Base-by-base conservation (phyloP, 2,329 filamentous ascomycete species). In the Scedosporium dehoogii region DNA sequence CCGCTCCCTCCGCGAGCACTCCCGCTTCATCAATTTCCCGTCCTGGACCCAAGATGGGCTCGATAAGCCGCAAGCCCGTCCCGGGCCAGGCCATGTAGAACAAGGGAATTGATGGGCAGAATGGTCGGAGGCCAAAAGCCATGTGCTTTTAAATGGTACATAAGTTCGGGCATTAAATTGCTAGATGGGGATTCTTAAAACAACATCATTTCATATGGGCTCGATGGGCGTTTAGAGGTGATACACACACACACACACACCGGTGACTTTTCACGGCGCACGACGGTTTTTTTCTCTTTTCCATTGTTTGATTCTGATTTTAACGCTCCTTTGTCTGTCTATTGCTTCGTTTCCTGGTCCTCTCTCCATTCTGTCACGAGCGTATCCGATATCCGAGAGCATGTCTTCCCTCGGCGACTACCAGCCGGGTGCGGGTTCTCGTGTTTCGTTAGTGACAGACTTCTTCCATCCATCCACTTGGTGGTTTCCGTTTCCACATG, bases 61-160 rank as follows among this genome's bases (percentile, higher is more conserved):
- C 78, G 27, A 75, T 83, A 64, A 76, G 73, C 66, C 78, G 82
- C 62, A 85, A 85, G 70, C 81, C 83, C 27, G 78, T 85, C 48
- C 81, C 82, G 5, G 81, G 81, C 42, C 81, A 83, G 70, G 80
- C 81, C 3, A 79, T 78, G 62, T 82, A 60, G 27, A 70, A 27
- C 53, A 14, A 25, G 27, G 53, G 14, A 16, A 48, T 6, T 21
- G 16, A n/a, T 48, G 16, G 18, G 44, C 44, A 21, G 44, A 48
- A 48, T 48, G 44, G 44, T 48, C 44, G 18, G 18, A 21, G 18
- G 44, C 44, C 44, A 48, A 21, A 18, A 9, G 4, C 18, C 44
- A n/a, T 21, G 44, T 7, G 16, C 16, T 48, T 53, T 53, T 18
- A 21, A 25, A 25, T 4, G 16, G 9, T 29, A 16, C 12, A 33